A percentile compares a stretch with the other conserved stretches of the same genome.
Conservation (phyloP, 2,329 filamentous ascomycete species). For the Xylaria arbuscula region DNA sequence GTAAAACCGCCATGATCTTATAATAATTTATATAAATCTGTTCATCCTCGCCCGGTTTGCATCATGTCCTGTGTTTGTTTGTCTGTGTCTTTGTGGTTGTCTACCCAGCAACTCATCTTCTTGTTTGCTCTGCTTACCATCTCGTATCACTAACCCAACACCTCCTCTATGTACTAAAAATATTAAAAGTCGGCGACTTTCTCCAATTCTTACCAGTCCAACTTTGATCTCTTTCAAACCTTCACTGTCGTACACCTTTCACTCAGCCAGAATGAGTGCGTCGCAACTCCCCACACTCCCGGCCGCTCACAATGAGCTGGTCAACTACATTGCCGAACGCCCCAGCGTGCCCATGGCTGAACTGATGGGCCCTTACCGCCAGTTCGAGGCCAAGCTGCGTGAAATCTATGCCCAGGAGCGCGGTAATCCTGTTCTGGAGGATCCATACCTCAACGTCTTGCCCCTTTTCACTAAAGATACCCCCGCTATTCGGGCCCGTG, state of each 20-base stretch:
- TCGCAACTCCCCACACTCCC: slow-evolving; percentile 59
- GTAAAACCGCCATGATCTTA: neutral
- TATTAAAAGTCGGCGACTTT: neutral
- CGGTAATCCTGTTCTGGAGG: slow-evolving; percentile 65
- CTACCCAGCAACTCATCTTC: neutral
- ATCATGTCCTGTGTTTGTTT: neutral
- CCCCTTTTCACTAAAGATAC: slow-evolving; percentile 72
- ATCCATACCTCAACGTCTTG: slow-evolving; percentile 71
- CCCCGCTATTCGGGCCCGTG: slow-evolving; percentile 68
- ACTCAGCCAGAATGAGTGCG: slow-evolving; percentile 50
- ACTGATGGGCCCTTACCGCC: slow-evolving; percentile 73
- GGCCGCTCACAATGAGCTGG: slow-evolving; percentile 58
- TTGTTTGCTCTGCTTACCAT: neutral
- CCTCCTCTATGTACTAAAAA: neutral
- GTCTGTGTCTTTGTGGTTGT: slow-evolving; percentile 17
- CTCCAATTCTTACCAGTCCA: neutral
- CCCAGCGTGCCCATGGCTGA: slow-evolving; percentile 64
- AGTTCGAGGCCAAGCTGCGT: slow-evolving; percentile 74
- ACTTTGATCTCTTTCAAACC: neutral
- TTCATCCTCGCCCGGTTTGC: neutral
- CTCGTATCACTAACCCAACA: neutral
- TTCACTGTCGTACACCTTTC: slow-evolving; percentile 12
- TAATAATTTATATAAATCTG: slow-evolving; percentile 29
- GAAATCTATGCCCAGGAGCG: slow-evolving; percentile 76
- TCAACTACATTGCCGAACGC: slow-evolving; percentile 66